phyloP scores from a whole-genome alignment of 768 basidiomycete genomes.

The Podaxis sp. region DNA sequence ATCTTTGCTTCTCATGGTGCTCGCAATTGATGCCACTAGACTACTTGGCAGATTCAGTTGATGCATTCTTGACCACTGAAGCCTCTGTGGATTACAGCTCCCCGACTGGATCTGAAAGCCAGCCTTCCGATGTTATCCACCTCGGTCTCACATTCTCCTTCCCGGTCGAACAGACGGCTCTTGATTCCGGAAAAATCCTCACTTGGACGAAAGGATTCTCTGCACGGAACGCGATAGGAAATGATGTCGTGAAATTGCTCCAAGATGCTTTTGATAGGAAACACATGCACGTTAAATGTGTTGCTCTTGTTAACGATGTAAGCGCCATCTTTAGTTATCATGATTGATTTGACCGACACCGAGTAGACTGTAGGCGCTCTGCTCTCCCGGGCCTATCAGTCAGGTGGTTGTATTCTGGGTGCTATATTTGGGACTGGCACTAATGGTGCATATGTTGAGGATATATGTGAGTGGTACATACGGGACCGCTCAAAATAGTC shows the following conservation, averaged over 20 bases:
- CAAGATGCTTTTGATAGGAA: conserved; percentile 93
- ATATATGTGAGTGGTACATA: conserved; percentile 45
- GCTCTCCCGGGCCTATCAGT: conserved; percentile 90
- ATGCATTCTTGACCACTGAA: conserved; percentile 81
- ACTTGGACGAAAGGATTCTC: conserved; percentile 97
- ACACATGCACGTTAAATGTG: conserved; percentile 88
- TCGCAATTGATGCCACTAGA: conserved; percentile 44
- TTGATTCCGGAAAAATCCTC: conserved; percentile 85
- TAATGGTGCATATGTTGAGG: conserved; percentile 96
- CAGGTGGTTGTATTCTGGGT: conserved; percentile 84
- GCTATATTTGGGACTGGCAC: conserved; percentile 98
- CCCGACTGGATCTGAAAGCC: conserved; percentile 19
- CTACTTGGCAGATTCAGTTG: conserved; percentile 96
- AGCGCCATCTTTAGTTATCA: conserved; percentile 24
- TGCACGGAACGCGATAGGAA: conserved; percentile 86
- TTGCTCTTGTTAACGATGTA: conserved; percentile 93
- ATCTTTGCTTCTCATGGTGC: conserved; percentile 7
- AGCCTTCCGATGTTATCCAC: conserved; percentile 35
- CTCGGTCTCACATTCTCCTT: conserved; percentile 97
- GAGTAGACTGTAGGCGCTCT: conserved; percentile 91
- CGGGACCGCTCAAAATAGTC: not conserved
- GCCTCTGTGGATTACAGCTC: conserved; percentile 43
- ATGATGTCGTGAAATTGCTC: conserved; percentile 85
- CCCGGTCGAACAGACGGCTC: conserved; percentile 95
- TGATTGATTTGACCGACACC: conserved; percentile 5